Percentiles rank a stretch among this genome's conserved stretches.
These are phyloP conservation scores for Mortierella sp. DNA, from an alignment of 371 early-diverging fungal species.

Conservation along the genomic window DNA sequence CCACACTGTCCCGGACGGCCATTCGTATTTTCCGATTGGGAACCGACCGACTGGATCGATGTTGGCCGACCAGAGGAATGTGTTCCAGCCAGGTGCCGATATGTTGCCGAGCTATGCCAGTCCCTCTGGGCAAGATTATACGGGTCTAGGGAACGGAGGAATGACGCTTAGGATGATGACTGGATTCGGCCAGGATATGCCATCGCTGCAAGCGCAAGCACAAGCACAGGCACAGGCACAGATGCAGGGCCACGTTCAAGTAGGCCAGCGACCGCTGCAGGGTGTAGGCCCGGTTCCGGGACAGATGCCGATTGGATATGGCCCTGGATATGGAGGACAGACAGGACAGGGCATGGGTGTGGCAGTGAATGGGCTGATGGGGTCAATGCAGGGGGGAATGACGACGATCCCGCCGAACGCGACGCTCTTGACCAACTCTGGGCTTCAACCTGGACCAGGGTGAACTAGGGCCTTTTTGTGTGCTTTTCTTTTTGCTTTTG, in stretches of 20 bases:
- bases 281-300: background rate
- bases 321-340: background rate
- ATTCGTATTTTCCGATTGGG: background rate
- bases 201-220: background rate
- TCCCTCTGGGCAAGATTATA: background rate
- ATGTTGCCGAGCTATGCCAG: background rate
- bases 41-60: background rate
- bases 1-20: background rate
- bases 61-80: background rate
- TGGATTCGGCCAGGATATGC: background rate
- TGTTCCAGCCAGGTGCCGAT: background rate
- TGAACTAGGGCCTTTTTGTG: background rate
- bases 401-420: constrained; percentile 5
- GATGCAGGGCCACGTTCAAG: constrained; percentile 2
- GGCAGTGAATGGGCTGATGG: background rate
- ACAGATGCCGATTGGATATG: background rate
- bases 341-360: background rate
- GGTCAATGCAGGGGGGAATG: background rate
- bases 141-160: background rate
- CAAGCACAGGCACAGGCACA: background rate
- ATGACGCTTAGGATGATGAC: background rate
- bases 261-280: background rate
- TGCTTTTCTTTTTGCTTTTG: background rate
- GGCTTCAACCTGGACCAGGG: background rate
- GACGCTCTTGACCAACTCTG: constrained; percentile 2